phyloP scores from a whole-genome alignment of 2,329 filamentous ascomycete genomes.

The Neofusicoccum parvum region DNA sequence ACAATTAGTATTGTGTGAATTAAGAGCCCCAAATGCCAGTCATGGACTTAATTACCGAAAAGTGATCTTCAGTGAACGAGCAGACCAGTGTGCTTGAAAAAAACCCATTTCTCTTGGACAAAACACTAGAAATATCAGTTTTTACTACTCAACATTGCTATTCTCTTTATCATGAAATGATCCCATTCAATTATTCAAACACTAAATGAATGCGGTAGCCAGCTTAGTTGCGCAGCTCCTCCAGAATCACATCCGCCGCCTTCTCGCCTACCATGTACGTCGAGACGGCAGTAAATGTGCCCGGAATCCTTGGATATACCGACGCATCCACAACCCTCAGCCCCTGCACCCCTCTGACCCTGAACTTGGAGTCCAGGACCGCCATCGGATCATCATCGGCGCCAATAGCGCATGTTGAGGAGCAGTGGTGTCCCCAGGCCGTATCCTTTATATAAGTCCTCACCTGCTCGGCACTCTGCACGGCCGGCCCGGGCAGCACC shows the following conservation, averaged over 20 bases:
- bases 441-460: conserved; percentile 32
- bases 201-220: too few species aligned
- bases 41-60: too few species aligned
- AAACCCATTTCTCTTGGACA: too few species aligned
- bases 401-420: conserved; percentile 59
- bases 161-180: too few species aligned
- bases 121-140: too few species aligned
- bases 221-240: too few species aligned
- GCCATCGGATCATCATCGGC: conserved; percentile 55
- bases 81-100: too few species aligned
- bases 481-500: conserved; percentile 54
- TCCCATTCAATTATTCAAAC: too few species aligned
- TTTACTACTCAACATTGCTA: too few species aligned
- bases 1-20: too few species aligned
- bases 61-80: too few species aligned
- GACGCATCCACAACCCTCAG: conserved; percentile 65
- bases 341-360: conserved; percentile 57
- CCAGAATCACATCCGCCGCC: conserved; percentile 53
- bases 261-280: conserved; percentile 63
- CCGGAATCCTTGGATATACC: conserved; percentile 59
- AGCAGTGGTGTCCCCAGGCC: conserved; percentile 56
- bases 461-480: conserved; percentile 36
- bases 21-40: too few species aligned
- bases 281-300: conserved; percentile 55
- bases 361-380: conserved; percentile 60